These are phyloP conservation scores for Geoglossum glabrum DNA, from an alignment of 495 filamentous ascomycete species.

Conservation along the genomic window DNA sequence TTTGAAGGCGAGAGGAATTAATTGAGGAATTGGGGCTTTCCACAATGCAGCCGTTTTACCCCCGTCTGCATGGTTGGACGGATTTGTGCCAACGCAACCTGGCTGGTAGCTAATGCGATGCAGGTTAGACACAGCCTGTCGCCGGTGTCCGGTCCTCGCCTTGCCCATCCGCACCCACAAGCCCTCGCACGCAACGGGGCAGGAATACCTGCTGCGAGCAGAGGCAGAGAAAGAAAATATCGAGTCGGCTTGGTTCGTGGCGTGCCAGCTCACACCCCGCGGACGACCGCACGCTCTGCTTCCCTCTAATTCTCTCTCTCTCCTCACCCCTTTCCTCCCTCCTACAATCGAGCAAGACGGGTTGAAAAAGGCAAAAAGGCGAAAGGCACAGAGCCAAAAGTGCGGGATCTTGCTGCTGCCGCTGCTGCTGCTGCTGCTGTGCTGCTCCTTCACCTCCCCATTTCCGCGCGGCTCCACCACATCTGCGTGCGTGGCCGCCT, in stretches of 20 bases:
- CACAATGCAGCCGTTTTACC: not conserved
- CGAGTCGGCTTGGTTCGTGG: not conserved
- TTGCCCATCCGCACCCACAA: not conserved
- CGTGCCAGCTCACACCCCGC: not conserved
- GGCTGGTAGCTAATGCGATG: conserved; percentile 1
- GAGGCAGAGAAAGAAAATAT: not conserved
- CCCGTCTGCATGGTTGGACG: not conserved
- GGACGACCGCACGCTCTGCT: not conserved
- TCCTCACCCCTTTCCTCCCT: not conserved
- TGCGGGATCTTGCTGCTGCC: not conserved
- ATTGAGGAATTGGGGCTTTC: not conserved
- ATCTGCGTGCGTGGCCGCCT: not conserved
- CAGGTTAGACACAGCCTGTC: not conserved
- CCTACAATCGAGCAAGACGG: not conserved
- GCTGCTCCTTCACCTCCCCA: not conserved
- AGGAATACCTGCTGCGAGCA: not conserved
- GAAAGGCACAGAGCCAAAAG: not conserved
- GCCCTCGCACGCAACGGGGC: no score
- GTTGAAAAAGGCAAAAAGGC: not conserved
- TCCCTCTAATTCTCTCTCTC: not conserved
- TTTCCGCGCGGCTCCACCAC: not conserved
- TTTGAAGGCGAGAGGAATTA: not conserved
- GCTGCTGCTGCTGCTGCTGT: not conserved
- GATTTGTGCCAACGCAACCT: conserved; percentile 1
- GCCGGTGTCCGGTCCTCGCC: not conserved